A percentile compares a stretch with the other conserved stretches of the same genome.
phyloP scores from a whole-genome alignment of 331 rosid genomes.

The Malus hybrid region DNA sequence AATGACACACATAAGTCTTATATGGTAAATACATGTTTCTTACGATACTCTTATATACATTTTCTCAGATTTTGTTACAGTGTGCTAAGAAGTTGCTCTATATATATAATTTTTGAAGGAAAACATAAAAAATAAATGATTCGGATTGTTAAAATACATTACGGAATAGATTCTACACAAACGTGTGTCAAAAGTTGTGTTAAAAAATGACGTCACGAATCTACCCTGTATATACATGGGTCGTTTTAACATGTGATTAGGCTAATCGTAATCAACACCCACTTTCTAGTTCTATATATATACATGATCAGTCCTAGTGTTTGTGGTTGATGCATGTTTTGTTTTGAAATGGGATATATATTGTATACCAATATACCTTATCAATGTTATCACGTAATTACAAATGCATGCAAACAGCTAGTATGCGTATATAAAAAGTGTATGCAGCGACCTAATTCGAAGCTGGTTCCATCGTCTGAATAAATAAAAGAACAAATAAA shows the following conservation, averaged over 20 bases:
- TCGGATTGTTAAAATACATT: no score
- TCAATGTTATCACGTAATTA: not conserved
- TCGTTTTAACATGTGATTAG: not conserved
- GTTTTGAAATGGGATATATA: not conserved
- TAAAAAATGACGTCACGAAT: no score
- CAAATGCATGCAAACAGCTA: not conserved
- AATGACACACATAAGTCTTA: no score
- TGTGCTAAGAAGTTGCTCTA: no score
- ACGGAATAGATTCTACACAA: rapidly evolving
- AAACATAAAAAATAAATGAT: no score
- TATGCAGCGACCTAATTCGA: not conserved
- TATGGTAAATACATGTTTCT: no score
- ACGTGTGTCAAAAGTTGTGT: no score
- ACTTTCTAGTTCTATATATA: not conserved
- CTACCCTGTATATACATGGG: rapidly evolving
- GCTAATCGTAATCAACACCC: not conserved
- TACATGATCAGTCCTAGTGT: not conserved
- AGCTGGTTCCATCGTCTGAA: not conserved
- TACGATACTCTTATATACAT: no score
- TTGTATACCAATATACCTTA: not conserved
- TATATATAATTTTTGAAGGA: no score
- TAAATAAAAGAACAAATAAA: not conserved
- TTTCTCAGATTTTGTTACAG: no score
- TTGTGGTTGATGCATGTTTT: not conserved
- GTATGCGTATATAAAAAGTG: not conserved